A percentile compares a stretch with the other conserved stretches of the same genome.
Conservation (phyloP, 1,139 yeast genomes). For the Sugiyamaella xylanicola region DNA sequence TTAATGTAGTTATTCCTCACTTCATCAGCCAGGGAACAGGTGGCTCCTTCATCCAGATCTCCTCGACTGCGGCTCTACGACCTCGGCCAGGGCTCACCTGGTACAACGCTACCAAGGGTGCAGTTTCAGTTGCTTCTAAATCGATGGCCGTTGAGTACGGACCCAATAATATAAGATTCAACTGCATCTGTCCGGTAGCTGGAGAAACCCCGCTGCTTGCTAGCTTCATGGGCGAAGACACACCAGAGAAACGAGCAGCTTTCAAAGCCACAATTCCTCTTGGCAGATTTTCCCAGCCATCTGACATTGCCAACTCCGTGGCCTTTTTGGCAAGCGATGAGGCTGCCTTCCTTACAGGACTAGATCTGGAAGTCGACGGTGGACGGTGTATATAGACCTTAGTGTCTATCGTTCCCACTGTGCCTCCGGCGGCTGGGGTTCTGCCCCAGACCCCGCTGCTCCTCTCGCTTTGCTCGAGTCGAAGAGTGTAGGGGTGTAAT, state of each 20-base stretch:
- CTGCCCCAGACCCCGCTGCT: not conserved
- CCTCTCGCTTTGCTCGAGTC: too few species aligned
- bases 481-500: too few species aligned
- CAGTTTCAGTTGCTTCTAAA: slow-evolving; percentile 31
- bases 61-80: slow-evolving; percentile 33
- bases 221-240: slow-evolving; percentile 31
- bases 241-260: slow-evolving; percentile 27
- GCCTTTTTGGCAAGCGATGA: slow-evolving; percentile 49
- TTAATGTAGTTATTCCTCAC: slow-evolving; percentile 31
- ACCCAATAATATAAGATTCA: slow-evolving; percentile 28
- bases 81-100: slow-evolving; percentile 32
- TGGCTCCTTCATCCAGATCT: slow-evolving; percentile 33
- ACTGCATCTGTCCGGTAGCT: slow-evolving; percentile 31
- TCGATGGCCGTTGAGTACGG: slow-evolving; percentile 31
- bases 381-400: slow-evolving; percentile 35
- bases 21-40: slow-evolving; percentile 29
- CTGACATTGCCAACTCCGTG: slow-evolving; percentile 51
- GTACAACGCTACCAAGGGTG: slow-evolving; percentile 36
- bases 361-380: slow-evolving; percentile 50
- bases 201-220: slow-evolving; percentile 30
- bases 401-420: too few species aligned
- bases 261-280: slow-evolving; percentile 45
- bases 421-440: not conserved
- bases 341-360: slow-evolving; percentile 48
- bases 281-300: slow-evolving; percentile 47